Base-by-base conservation (phyloP, 768 basidiomycete species). In the Clavulina sp. region DNA sequence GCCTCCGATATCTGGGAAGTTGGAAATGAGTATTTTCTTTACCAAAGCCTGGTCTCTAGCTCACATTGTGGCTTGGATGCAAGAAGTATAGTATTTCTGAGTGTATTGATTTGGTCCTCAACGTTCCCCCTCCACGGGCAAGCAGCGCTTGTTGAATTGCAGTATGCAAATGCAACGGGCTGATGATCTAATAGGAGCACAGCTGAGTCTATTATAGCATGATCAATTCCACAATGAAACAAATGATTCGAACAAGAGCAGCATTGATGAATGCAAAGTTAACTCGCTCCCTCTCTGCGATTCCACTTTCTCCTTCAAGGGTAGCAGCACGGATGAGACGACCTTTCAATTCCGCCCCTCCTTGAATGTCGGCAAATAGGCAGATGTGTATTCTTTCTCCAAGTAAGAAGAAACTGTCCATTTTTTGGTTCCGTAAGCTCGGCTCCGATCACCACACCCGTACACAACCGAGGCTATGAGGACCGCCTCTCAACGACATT, bases 251-350 rank as follows among this genome's bases (percentile, higher is more conserved):
- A 56, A 93, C 89, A 60, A 88, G 73, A 32, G 70, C 70, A 21
- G 85, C 87, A 62, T 96, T 83, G 60, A 97, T 70, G 64, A 96
- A 96, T 0, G 84, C 83, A 66, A 85, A 95, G 59, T 91, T 86
- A 58, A 95, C 74, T n/a, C 75, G 74, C 28, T 76, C 76, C 49
- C 86, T 74, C 59, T 85, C 82, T 13, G 57, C 59, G 26, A 84
- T 76, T 19, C 87, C 86, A 4, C 72, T 70, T 1, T 63, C 63
- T 0, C 80, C 83, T 18, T 69, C 62, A 40, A 75, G 65, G 6
- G 70, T 73, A 2, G 85, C 73, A 0, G 89, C 89, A 4, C 67
- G 66, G 48, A 92, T 70, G 46, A 97, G 79, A 2, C 84, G 73
- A 38, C 68, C 64, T 24, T 81, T 71, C 23, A 95, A 66, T 0